phyloP scores from a whole-genome alignment of 495 filamentous ascomycete genomes.

The Neurospora sp. region DNA sequence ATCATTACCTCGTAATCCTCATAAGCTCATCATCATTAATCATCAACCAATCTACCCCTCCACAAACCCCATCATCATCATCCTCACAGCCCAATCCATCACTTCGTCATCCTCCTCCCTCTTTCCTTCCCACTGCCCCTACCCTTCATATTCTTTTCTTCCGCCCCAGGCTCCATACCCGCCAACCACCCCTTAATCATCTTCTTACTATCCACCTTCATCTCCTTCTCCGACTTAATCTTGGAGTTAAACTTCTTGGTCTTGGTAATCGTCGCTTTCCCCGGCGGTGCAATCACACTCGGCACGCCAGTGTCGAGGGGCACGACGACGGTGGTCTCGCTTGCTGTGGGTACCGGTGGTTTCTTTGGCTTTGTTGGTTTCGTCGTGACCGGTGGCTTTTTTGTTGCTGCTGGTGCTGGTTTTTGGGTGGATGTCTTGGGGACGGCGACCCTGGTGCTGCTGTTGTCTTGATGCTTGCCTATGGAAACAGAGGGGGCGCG shows the following conservation, averaged over 20 bases:
- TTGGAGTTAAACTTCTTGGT: slow-evolving; percentile 12
- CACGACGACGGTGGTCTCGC: neutral
- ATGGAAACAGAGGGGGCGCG: neutral
- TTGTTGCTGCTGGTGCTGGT: neutral
- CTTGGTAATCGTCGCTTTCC: neutral
- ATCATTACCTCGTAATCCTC: neutral
- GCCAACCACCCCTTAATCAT: slow-evolving; percentile 16
- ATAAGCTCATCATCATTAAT: neutral
- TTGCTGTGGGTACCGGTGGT: neutral
- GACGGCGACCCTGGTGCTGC: neutral
- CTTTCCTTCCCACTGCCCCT: neutral
- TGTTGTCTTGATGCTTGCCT: neutral
- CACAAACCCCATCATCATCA: neutral
- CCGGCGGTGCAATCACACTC: neutral
- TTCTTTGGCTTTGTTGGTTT: neutral
- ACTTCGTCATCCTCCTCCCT: neutral
- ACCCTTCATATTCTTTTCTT: neutral
- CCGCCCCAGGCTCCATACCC: slow-evolving; percentile 4
- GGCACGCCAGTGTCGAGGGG: neutral
- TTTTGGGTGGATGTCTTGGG: neutral
- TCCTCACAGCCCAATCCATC: neutral
- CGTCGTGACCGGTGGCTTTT: neutral
- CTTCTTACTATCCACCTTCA: slow-evolving; percentile 13
- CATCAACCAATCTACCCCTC: neutral
- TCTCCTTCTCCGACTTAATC: slow-evolving; percentile 16